phyloP scores from a whole-genome alignment of 441 rosid species.

The Mallotus japonicus region DNA sequence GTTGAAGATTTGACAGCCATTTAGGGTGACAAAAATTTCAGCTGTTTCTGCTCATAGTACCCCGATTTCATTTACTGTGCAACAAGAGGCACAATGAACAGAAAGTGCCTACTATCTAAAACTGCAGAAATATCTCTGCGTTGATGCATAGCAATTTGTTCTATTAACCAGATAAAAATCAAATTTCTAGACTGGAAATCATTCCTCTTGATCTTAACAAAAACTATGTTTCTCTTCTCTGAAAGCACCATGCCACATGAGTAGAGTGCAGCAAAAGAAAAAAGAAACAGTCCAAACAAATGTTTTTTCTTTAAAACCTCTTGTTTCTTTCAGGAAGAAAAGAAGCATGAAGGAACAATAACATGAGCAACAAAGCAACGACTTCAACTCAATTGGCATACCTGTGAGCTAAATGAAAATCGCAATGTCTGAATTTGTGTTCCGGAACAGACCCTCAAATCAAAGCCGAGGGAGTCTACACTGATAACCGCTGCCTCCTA shows the following conservation, averaged over 20 bases:
- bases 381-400: constrained; percentile 27
- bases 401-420: constrained; percentile 67
- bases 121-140: background rate
- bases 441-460: constrained; percentile 79
- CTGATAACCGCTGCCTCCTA: constrained; percentile 70
- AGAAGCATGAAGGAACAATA: background rate
- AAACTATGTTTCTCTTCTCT: background rate
- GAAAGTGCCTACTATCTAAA: background rate
- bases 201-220: background rate
- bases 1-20: background rate
- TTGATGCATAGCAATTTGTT: background rate
- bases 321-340: background rate
- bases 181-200: background rate
- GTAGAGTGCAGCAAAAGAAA: background rate
- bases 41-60: background rate
- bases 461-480: constrained; percentile 84
- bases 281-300: background rate
- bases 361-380: background rate
- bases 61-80: background rate
- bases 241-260: background rate
- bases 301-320: background rate
- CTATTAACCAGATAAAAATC: no score
- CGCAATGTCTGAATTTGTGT: constrained; percentile 80
- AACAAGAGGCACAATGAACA: background rate
- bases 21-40: background rate